Evolutionary conservation across 768 basidiomycete genomes (phyloP), one percentile per base, ranked within the genome.

Genomic region (Cystofilobasidium bisporidii): DNA sequence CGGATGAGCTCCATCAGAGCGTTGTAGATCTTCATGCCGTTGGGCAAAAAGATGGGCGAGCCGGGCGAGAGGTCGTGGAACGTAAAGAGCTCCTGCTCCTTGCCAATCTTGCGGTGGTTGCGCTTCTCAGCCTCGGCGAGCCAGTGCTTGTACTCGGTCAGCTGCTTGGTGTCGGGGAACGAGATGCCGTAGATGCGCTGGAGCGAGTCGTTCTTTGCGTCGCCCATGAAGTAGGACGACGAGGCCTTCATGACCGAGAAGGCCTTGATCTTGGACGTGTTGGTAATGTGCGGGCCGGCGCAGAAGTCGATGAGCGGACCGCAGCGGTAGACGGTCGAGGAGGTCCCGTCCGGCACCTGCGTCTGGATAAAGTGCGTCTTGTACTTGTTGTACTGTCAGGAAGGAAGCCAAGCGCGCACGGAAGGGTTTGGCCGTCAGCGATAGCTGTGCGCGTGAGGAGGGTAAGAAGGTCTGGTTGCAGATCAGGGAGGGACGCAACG

Each of bases 121-220:
- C 94, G 87, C 77, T 89, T 96, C n/a, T 94, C 93, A 61, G 96
- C 96, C 77, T 99, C 94, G 36, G 85, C 93, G 65, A 98, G 83
- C 82, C 96, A 96, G 56, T 82, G 83, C 80, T 98, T 97, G 83
- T 98, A 91, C 69, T 97, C 96, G 18, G 85, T 80, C 72, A 98
- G 79, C 76, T 94, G 90, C 77, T 96, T 94, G 79, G 88, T 88
- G 79, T 98, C 96, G 0, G 96, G 96, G 85, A 98, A 99, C 0
- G 93, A 96, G 76, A 99, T 91, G 68, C 96, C 96, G 76, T 98
- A 99, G 71, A 99, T 84, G 41, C 96, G 87, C 75, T 98, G 96
- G 36, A 99, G 82, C 0, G 89, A 88, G 72, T 98, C 96, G 76
- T 96, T 96, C 73, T 83, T 87, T 30, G 87, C 80, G 74, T 97